phyloP scores from a whole-genome alignment of 495 filamentous ascomycete genomes.

The Amorphotheca resinae region DNA sequence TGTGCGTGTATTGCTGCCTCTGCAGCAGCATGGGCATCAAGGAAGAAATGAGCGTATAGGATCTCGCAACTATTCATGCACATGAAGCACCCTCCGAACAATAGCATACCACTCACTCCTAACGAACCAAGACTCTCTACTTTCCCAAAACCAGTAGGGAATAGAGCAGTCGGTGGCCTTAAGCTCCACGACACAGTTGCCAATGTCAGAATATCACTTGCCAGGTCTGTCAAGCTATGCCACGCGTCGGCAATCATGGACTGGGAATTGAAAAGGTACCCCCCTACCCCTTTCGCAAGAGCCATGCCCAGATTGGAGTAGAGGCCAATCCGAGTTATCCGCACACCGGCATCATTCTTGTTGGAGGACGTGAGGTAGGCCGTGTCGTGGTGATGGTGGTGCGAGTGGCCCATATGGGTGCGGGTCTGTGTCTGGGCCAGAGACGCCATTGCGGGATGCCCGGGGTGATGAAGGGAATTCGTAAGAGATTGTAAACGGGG shows the following conservation, averaged over 20 bases:
- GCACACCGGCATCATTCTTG: constrained; percentile 85
- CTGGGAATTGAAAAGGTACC: constrained; percentile 88
- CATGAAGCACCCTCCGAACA: constrained; percentile 84
- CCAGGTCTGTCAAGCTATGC: constrained; percentile 87
- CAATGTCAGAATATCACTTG: constrained; percentile 86
- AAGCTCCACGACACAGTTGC: constrained; percentile 87
- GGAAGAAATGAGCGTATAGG: constrained; percentile 68
- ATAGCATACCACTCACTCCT: constrained; percentile 80
- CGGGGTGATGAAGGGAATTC: constrained; percentile 5
- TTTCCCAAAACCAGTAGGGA: constrained; percentile 89
- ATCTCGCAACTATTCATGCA: constrained; percentile 63
- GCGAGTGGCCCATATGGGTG: constrained; percentile 28
- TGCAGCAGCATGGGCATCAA: constrained; percentile 48
- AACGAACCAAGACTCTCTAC: constrained; percentile 90
- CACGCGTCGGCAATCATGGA: constrained; percentile 89
- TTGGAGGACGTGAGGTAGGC: constrained; percentile 78
- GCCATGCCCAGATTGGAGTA: constrained; percentile 92
- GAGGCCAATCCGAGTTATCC: constrained; percentile 86
- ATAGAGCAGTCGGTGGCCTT: constrained; percentile 64
- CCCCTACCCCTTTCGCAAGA: constrained; percentile 78
- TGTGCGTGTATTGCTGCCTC: constrained; percentile 48
- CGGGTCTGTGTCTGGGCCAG: constrained; percentile 36
- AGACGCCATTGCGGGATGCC: constrained; percentile 20
- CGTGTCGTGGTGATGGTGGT: constrained; percentile 72
- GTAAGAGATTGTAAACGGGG: constrained; percentile 12